Evolutionary conservation across 1,139 yeast genomes (phyloP), one percentile per base, ranked within the genome.

Genomic region (Yueomyces sp.): DNA sequence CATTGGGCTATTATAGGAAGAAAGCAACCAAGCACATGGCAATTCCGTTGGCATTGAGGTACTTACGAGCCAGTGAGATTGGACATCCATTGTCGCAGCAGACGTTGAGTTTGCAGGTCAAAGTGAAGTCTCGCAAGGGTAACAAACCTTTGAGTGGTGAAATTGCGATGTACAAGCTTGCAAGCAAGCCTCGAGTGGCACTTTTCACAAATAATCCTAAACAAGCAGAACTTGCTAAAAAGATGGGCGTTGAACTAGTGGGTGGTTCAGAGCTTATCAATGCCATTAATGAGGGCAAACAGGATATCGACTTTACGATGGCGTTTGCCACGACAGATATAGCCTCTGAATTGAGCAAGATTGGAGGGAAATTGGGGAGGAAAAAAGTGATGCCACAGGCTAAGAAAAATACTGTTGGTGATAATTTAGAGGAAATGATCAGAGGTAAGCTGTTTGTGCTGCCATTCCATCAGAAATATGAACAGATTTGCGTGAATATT

Each of bases 301-400:
- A 70, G 7, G 67, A 68, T 30, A 66, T 85, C 39, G 72, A 75
- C 51, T 81, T 81, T 55, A 87, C 87, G 55, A 81, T 79, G 46
- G 79, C 87, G 36, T 80, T 81, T 56, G 95, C 96, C 6, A 81
- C 96, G 1, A 82, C 95, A 2, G 96, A 86, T 41, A 75, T 86
- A 49, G 73, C 75, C 36, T 65, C 74, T 29, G 70, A 73, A 37
- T 69, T 91, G 52, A 73, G 72, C 48, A 58, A 63, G 41, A 67
- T 86, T 34, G 96, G 94, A 30, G 75, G 87, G 57, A 69, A 73
- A 12, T 70, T 93, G 51, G 97, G 98, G 46, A 95, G 96, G 37
- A 78, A 73, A 56, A 95, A 95, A 30, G 72, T 91, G 50, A 81
- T 89, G 85, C 98, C 98, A 41, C 73, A 75, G 40, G 76, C 75